Percentiles rank a stretch among this genome's conserved stretches.
Conservation (phyloP, 148 eudicot genomes). For the Nepenthes mirabilis region DNA sequence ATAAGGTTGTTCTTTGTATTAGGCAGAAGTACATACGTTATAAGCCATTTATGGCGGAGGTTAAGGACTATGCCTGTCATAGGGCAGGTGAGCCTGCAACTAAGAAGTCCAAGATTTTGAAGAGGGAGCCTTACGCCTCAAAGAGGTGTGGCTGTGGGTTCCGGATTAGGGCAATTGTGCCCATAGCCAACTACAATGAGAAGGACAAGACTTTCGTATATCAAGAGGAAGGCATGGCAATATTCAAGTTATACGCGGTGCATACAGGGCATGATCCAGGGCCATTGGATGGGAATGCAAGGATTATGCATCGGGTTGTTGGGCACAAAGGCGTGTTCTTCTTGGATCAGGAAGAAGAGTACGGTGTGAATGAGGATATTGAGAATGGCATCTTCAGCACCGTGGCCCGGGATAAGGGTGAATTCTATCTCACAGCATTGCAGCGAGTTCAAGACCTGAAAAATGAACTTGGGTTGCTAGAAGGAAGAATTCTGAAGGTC, state of each 20-base stretch:
- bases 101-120: slow-evolving; percentile 55
- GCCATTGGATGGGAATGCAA: slow-evolving; percentile 91
- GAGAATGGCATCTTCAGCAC: slow-evolving; percentile 41
- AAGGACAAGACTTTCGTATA: slow-evolving; percentile 93
- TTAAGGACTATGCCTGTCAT: slow-evolving; percentile 93
- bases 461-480: slow-evolving; percentile 50
- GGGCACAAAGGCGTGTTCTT: slow-evolving; percentile 72
- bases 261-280: slow-evolving; percentile 98
- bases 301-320: slow-evolving; percentile 91
- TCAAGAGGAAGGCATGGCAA: slow-evolving; percentile 84
- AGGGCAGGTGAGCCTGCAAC: slow-evolving; percentile 76
- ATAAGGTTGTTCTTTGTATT: slow-evolving; percentile 86
- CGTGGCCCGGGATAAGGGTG: slow-evolving; percentile 44
- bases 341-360: slow-evolving; percentile 63
- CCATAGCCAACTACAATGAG: slow-evolving; percentile 79
- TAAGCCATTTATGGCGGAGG: slow-evolving; percentile 98
- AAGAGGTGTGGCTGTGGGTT: slow-evolving; percentile 96
- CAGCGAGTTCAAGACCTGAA: slow-evolving; percentile 69
- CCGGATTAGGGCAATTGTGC: slow-evolving; percentile 90
- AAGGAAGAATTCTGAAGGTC: slow-evolving; percentile 44
- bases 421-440: slow-evolving; percentile 38
- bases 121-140: slow-evolving; percentile 85
- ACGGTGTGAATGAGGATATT: slow-evolving; percentile 62
- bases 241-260: slow-evolving; percentile 91
- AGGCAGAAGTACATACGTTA: slow-evolving; percentile 94